Conservation (phyloP, 768 basidiomycete genomes). For the Paxillus ammoniavirescens region DNA sequence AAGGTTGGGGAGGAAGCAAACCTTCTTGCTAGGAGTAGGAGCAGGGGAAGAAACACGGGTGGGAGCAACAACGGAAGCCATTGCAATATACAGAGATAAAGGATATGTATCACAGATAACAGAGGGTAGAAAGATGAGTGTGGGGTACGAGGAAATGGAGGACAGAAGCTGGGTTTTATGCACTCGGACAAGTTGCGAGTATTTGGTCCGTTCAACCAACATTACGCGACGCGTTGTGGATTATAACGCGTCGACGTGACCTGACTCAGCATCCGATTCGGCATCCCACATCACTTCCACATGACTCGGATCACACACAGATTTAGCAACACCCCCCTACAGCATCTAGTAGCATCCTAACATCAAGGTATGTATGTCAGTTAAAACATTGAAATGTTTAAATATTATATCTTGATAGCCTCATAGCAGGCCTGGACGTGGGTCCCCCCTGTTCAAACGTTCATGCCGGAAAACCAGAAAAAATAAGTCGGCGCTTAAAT, state of each 20-base stretch:
- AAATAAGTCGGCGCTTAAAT: too few species aligned
- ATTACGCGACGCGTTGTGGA: conserved; percentile 37
- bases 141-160: not conserved
- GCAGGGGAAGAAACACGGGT: conserved; percentile 23
- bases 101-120: not conserved
- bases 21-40: conserved; percentile 54
- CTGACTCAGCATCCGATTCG: not conserved
- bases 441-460: too few species aligned
- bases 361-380: too few species aligned
- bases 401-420: too few species aligned
- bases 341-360: too few species aligned
- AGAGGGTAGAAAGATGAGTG: conserved; percentile 1
- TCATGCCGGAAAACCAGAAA: not conserved
- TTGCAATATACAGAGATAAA: conserved; percentile 10
- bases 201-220: conserved; percentile 30
- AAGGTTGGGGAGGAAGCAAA: conserved; percentile 10
- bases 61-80: conserved; percentile 20
- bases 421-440: too few species aligned
- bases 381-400: too few species aligned
- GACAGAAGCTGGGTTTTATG: conserved; percentile 19
- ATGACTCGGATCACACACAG: not conserved
- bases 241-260: not conserved
- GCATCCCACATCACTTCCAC: not conserved
- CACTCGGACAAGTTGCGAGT: conserved; percentile 20
- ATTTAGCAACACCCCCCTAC: not conserved